phyloP scores from a whole-genome alignment of 1,139 yeast species.

The Arxiozyma heterogenica region DNA sequence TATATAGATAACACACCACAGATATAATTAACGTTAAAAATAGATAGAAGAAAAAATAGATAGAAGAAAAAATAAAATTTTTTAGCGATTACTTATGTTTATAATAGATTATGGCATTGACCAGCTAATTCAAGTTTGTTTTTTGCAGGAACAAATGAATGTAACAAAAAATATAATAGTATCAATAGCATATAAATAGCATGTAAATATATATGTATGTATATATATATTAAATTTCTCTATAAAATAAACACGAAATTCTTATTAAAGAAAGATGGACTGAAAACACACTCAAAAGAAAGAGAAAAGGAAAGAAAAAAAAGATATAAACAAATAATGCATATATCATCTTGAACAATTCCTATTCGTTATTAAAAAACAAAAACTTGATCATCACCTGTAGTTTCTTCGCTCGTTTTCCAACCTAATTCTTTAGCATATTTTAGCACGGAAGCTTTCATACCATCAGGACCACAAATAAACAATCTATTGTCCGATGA shows the following conservation, averaged over 20 bases:
- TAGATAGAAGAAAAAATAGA: neutral
- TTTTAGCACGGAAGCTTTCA: slow-evolving; percentile 46
- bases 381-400: slow-evolving; percentile 58
- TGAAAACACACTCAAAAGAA: too few relatives aligned
- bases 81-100: neutral
- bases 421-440: slow-evolving; percentile 55
- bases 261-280: neutral
- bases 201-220: neutral
- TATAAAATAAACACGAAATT: neutral
- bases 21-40: slow-evolving; percentile 7
- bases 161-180: neutral
- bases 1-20: slow-evolving; percentile 28
- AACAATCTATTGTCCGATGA: slow-evolving; percentile 44
- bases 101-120: neutral
- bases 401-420: slow-evolving; percentile 37
- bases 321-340: neutral
- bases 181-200: neutral
- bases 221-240: neutral
- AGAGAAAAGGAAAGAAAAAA: too few relatives aligned
- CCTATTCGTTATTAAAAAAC: slow-evolving; percentile 38
- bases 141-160: neutral
- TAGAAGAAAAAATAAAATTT: neutral
- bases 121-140: neutral
- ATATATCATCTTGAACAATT: neutral
- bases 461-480: slow-evolving; percentile 69